phyloP scores from a whole-genome alignment of 495 filamentous ascomycete species.

The Penicillium maclennaniae region DNA sequence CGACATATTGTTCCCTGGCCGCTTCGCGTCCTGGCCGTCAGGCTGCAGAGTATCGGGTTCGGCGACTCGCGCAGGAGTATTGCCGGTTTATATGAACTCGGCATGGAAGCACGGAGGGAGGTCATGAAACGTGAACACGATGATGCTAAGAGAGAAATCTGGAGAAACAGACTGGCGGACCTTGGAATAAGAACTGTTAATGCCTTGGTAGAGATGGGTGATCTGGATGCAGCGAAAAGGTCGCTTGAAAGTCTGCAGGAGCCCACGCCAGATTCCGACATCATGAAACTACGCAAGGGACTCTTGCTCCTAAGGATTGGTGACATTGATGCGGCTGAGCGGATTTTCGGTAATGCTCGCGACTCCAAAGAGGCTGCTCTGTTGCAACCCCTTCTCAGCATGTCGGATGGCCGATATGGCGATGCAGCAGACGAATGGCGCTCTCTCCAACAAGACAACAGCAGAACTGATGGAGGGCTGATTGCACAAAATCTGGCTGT shows the following conservation, averaged over 20 bases:
- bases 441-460: constrained; percentile 41
- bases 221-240: constrained; percentile 68
- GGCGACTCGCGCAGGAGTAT: constrained; percentile 80
- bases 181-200: constrained; percentile 75
- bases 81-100: constrained; percentile 84
- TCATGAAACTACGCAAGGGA: constrained; percentile 46
- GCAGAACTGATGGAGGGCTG: constrained; percentile 43
- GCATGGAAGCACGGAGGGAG: constrained; percentile 62
- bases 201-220: constrained; percentile 86
- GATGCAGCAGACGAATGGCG: constrained; percentile 61
- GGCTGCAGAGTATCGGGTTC: constrained; percentile 80
- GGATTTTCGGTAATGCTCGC: constrained; percentile 29
- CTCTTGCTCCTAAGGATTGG: constrained; percentile 74
- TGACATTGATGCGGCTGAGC: constrained; percentile 64
- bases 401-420: constrained; percentile 73
- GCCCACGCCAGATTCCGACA: constrained; percentile 32
- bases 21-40: constrained; percentile 72
- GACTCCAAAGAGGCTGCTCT: constrained; percentile 30
- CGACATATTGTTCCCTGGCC: constrained; percentile 79
- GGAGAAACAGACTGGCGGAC: constrained; percentile 66
- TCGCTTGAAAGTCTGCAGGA: constrained; percentile 52
- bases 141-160: constrained; percentile 47
- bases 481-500: constrained; percentile 77
- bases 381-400: constrained; percentile 62
- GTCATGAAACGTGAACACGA: constrained; percentile 35